Conservation (phyloP, 345 rosid genomes). For the Rubroshorea leprosula region DNA sequence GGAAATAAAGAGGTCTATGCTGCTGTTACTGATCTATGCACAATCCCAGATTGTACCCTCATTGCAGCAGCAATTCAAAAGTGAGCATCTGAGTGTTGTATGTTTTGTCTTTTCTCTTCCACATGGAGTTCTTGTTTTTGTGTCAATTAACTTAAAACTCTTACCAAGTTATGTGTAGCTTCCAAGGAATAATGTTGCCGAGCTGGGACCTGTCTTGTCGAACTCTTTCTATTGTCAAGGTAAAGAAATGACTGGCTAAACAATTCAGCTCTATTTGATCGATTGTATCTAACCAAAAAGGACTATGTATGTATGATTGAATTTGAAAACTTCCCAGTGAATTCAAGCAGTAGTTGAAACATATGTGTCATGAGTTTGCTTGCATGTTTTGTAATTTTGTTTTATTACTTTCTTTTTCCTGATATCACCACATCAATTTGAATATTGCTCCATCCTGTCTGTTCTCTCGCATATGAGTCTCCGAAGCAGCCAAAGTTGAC, state of each 20-base stretch:
- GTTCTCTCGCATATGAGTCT: not conserved
- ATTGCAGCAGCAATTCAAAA: conserved; percentile 79
- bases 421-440: not conserved
- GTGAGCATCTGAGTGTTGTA: conserved; percentile 26
- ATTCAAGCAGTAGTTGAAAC: too few relatives aligned
- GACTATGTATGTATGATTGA: too few relatives aligned
- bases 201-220: conserved; percentile 46
- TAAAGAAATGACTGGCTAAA: too few relatives aligned
- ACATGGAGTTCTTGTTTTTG: not conserved
- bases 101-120: not conserved
- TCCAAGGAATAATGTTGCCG: conserved; percentile 71
- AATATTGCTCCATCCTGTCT: not conserved
- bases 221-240: conserved; percentile 58
- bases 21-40: conserved; percentile 58
- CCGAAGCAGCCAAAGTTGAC: too few relatives aligned
- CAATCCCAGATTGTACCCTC: conserved; percentile 37
- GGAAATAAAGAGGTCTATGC: conserved; percentile 40
- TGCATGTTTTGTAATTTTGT: not conserved
- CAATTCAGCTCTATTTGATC: too few relatives aligned
- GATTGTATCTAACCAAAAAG: too few relatives aligned
- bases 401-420: conserved; percentile 1
- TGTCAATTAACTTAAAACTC: conserved; percentile 14
- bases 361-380: too few relatives aligned
- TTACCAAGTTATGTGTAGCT: conserved; percentile 30
- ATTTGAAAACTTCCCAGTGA: too few relatives aligned